Evolutionary conservation across 2,329 filamentous ascomycete genomes (phyloP).

Genomic region (Alternaria infectoria): DNA sequence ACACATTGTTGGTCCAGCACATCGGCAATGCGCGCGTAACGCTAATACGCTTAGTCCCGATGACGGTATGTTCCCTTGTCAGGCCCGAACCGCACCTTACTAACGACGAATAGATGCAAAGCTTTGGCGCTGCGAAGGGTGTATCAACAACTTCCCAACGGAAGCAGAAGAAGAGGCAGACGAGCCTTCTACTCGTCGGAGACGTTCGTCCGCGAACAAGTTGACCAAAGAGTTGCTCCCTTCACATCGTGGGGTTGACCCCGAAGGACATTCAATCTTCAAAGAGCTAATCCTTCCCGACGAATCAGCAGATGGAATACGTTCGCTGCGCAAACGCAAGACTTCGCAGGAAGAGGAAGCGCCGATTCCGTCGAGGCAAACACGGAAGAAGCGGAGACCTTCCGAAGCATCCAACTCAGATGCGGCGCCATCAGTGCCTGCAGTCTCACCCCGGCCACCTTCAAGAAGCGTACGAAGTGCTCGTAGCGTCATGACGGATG

Average conservation of each 20-base stretch:
- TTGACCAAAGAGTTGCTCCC: conserved; percentile 75
- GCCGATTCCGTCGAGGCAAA: conserved; percentile 47
- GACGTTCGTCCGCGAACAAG: conserved; percentile 68
- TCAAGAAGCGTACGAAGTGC: conserved; percentile 31
- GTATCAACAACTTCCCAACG: conserved; percentile 56
- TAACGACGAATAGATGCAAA: conserved; percentile 56
- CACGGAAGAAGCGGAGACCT: conserved; percentile 52
- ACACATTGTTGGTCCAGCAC: conserved; percentile 68
- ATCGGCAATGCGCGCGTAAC: conserved; percentile 86
- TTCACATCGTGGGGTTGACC: conserved; percentile 69
- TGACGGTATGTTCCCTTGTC: conserved; percentile 62
- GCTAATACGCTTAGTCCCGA: conserved; percentile 67
- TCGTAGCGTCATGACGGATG: conserved; percentile 34
- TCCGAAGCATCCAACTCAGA: conserved; percentile 45
- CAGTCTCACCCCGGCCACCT: conserved; percentile 38
- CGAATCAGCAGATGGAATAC: conserved; percentile 76
- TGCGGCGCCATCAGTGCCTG: conserved; percentile 32
- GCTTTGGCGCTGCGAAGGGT: conserved; percentile 68
- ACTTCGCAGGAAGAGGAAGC: conserved; percentile 74
- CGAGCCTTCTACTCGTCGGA: conserved; percentile 51
- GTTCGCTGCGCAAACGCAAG: conserved; percentile 82
- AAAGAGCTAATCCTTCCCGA: conserved; percentile 74
- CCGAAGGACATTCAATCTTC: conserved; percentile 72
- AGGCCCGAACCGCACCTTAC: conserved; percentile 15
- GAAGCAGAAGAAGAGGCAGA: conserved; percentile 44